Conservation (phyloP, 495 filamentous ascomycete species). For the Aspergillus heteromorphus region DNA sequence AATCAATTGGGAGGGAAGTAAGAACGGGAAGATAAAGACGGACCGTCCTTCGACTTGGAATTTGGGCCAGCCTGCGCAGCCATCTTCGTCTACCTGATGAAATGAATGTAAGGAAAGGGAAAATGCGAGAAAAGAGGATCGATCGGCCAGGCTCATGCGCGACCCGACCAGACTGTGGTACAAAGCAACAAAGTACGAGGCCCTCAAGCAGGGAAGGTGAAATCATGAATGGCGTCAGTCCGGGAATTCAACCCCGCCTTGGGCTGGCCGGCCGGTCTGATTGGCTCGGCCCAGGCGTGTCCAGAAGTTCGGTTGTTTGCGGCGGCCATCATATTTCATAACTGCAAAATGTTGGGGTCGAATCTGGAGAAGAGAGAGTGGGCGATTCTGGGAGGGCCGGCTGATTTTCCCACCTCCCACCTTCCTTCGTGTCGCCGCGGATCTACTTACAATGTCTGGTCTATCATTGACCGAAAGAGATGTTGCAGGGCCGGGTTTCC, state of each 20-base stretch:
- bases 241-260: constrained; percentile 16
- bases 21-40: constrained; percentile 3
- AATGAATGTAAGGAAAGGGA: not conserved
- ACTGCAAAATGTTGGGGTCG: too few relatives aligned
- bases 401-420: too few relatives aligned
- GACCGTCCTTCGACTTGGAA: constrained; percentile 23
- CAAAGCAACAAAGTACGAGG: not conserved
- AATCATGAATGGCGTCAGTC: constrained; percentile 22
- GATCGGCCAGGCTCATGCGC: too few relatives aligned
- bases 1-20: not conserved
- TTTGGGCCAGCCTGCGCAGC: constrained; percentile 7
- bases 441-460: too few relatives aligned
- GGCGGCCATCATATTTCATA: too few relatives aligned
- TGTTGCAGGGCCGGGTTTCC: too few relatives aligned
- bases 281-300: constrained; percentile 4
- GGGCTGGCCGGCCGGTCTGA: constrained; percentile 3
- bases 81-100: constrained; percentile 8
- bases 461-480: too few relatives aligned
- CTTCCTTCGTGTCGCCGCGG: too few relatives aligned
- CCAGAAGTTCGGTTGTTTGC: not conserved
- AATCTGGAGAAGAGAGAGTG: too few relatives aligned
- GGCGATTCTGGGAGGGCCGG: too few relatives aligned
- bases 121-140: too few relatives aligned
- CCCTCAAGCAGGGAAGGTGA: constrained; percentile 11
- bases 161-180: not conserved